A percentile compares a stretch with the other conserved stretches of the same genome.
Evolutionary conservation across 495 filamentous ascomycete genomes (phyloP).

Genomic region (Aspergillus olivimuriae): DNA sequence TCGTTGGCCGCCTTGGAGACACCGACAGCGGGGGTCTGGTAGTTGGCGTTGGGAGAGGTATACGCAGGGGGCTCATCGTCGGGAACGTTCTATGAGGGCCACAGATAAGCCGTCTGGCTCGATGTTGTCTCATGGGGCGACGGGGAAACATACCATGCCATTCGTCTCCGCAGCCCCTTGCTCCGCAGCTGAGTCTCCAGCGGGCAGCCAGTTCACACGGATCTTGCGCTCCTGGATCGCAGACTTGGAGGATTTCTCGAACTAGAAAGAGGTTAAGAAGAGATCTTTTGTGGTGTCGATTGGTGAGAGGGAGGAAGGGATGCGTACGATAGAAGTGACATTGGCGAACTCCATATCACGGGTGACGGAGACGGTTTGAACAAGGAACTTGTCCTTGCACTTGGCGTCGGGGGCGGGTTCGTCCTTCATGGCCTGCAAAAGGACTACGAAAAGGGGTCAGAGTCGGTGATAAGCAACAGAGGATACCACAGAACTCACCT

Average conservation of each 20-base stretch:
- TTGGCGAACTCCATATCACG: slow-evolving; percentile 76
- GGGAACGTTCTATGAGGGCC: slow-evolving; percentile 13
- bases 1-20: slow-evolving; percentile 23
- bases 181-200: slow-evolving; percentile 47
- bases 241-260: slow-evolving; percentile 70
- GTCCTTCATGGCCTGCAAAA: slow-evolving; percentile 96
- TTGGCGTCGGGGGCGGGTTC: slow-evolving; percentile 79
- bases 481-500: slow-evolving; percentile 49
- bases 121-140: slow-evolving; percentile 1
- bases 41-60: slow-evolving; percentile 47
- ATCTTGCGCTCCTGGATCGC: slow-evolving; percentile 91
- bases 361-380: slow-evolving; percentile 84
- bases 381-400: slow-evolving; percentile 97
- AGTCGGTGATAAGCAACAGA: neutral
- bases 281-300: neutral
- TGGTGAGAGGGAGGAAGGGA: neutral
- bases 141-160: slow-evolving; percentile 34
- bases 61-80: slow-evolving; percentile 52
- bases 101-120: slow-evolving; percentile 1
- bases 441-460: slow-evolving; percentile 46
- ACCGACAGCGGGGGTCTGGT: slow-evolving; percentile 43
- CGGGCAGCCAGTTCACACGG: slow-evolving; percentile 70
- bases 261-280: slow-evolving; percentile 27
- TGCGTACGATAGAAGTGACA: slow-evolving; percentile 70
- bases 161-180: slow-evolving; percentile 36